These are phyloP conservation scores for Botrytis byssoidea DNA, from an alignment of 2,329 filamentous ascomycete genomes.

Conservation along the genomic window DNA sequence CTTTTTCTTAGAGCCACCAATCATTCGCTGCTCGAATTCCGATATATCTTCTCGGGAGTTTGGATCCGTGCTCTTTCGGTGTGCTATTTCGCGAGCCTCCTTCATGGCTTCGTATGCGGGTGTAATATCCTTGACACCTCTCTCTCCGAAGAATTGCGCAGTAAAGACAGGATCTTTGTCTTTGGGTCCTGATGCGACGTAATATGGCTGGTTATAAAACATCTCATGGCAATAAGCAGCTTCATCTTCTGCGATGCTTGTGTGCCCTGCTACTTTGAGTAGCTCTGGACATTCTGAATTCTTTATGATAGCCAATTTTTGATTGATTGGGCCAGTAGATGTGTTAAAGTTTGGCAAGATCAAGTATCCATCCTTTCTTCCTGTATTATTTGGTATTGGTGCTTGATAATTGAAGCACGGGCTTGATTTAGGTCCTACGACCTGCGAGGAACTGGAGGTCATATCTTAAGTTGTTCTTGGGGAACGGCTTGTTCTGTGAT, in stretches of 20 bases:
- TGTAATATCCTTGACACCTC: not conserved
- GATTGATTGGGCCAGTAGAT: not conserved
- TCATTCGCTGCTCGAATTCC: not conserved
- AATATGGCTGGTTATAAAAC: not conserved
- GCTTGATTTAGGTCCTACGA: not conserved
- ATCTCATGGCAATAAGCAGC: not conserved
- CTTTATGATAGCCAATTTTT: not conserved
- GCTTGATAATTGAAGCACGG: not conserved
- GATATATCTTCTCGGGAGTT: not conserved
- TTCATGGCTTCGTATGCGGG: conserved; percentile 4
- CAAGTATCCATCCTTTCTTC: not conserved
- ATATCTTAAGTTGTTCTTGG: not conserved
- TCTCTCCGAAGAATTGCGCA: not conserved
- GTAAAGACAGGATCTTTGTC: not conserved
- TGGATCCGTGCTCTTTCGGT: not conserved
- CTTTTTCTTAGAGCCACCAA: not conserved
- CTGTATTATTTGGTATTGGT: not conserved
- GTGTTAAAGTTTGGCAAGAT: conserved; percentile 3
- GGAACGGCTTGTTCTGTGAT: not conserved
- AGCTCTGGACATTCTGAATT: not conserved
- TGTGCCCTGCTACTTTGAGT: not conserved
- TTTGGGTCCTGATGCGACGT: not conserved
- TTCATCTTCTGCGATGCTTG: not conserved
- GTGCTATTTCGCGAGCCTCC: not conserved
- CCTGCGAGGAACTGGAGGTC: not conserved